Conservation (phyloP, 1,284 basidiomycete genomes). For the Stereum hirsutum region DNA sequence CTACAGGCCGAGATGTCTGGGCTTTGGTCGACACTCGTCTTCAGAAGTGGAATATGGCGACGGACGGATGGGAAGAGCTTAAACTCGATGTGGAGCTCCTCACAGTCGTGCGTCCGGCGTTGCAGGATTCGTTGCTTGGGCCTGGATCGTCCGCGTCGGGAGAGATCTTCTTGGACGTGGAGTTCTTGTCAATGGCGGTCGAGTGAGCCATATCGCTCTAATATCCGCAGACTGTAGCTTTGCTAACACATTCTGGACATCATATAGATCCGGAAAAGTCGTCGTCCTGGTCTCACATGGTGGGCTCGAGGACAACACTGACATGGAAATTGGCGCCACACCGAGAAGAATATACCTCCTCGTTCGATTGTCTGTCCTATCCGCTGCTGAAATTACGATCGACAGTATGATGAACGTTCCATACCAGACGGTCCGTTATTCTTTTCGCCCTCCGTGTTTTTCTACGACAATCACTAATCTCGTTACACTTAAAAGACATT, state of each 20-base stretch:
- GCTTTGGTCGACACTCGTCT: slow-evolving; percentile 54
- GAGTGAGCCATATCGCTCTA: too few relatives aligned
- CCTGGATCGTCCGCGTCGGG: slow-evolving; percentile 23
- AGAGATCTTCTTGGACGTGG: slow-evolving; percentile 48
- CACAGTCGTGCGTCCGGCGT: slow-evolving; percentile 28
- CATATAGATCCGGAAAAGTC: slow-evolving; percentile 37
- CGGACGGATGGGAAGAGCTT: slow-evolving; percentile 61
- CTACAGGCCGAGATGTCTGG: slow-evolving; percentile 47
- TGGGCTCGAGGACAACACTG: slow-evolving; percentile 36
- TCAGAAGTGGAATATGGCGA: slow-evolving; percentile 57
- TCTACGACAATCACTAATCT: slow-evolving; percentile 4
- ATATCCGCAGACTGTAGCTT: too few relatives aligned
- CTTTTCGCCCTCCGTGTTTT: not conserved
- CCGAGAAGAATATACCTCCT: slow-evolving; percentile 60
- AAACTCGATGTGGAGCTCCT: slow-evolving; percentile 44
- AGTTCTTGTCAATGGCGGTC: slow-evolving; percentile 58
- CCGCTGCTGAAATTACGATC: slow-evolving; percentile 34
- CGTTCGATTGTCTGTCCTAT: slow-evolving; percentile 32
- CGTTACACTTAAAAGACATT: slow-evolving; percentile 37
- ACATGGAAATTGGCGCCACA: slow-evolving; percentile 29
- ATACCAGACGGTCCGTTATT: slow-evolving; percentile 58
- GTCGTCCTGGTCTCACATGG: slow-evolving; percentile 63
- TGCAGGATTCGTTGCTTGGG: slow-evolving; percentile 31
- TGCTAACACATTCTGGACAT: not conserved
- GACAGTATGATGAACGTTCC: slow-evolving; percentile 49